Base-by-base conservation (phyloP, 495 filamentous ascomycete genomes). In the Pyrenula massariospora region DNA sequence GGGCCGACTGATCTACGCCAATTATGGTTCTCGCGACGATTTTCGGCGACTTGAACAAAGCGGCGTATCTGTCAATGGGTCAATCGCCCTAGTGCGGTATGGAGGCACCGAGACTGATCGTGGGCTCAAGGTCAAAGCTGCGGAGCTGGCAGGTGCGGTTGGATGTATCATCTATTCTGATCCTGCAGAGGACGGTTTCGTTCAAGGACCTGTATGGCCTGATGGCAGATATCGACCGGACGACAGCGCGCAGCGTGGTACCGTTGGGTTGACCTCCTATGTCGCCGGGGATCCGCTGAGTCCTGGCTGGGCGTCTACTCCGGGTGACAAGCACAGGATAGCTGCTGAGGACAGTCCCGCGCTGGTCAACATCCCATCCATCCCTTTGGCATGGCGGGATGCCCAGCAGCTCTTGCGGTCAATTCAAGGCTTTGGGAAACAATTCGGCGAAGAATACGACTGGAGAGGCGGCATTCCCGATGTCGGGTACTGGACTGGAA, bases 141-240 rank as follows among this genome's bases (percentile, higher is more conserved):
- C 93, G 3, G 88, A 97, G 68, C 63, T 87, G 56, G 84, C 83
- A 1, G 93, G 92, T 1, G 91, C 88, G 55, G 83, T 75, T 1
- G 93, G 92, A 2, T 93, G 88, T 62, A 81, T 98, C 36, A 89
- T 95, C 58, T 98, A 95, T 71, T 92, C 84, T 36, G 92, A 96
- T 68, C 92, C 90, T 0, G 73, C 77, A 0, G 84, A 95, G 51
- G 85, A 94, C 62, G 88, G 88, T 10, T 91, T 88, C 62, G 60
- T 79, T 47, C 78, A 78, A 53, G 88, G 86, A 1, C 75, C 83
- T 2, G 72, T 76, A 1, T 91, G 81, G 56, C 88, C 89, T 0
- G 71, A 84, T n/a, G 89, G 88, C 24, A 81, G 84, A 12, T 89
- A 71, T 64, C 85, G 91, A 78, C 88, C 91, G 0, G 77, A 76